Base-by-base conservation (phyloP, 139 green algal species). In the Diplosphaera chodatii region DNA sequence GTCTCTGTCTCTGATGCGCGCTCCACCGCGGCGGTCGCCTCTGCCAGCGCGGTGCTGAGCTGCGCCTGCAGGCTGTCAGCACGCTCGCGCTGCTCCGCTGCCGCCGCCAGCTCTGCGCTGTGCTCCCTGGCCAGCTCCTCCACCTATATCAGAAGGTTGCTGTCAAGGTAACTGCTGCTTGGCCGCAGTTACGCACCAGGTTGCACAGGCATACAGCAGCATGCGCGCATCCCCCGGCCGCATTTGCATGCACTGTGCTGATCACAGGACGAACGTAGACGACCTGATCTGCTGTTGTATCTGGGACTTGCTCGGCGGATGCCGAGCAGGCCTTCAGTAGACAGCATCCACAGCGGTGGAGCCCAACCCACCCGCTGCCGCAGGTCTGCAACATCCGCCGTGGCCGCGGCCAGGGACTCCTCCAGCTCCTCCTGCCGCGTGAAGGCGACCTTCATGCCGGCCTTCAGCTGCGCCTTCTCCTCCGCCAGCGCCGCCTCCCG, bases 21-120 rank as follows among this genome's bases (percentile, higher is more conserved):
- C 72, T 75, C 70, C 37, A 81, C 48, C 62, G 71, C n/a, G 1
- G 65, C 34, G 66, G 88, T 75, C 64, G 84, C 59, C 32, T 76
- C 70, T 4, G 73, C 64, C n/a, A 81, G 75, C 56, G 84, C 71
- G 31, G 75, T 71, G 68, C 87, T 88, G 22, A 92, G 80, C 72
- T 78, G 72, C 55, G 68, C 73, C 73, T 85, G 84, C 75, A 1
- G 71, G 70, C 1, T 71, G 68, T 13, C 76, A 20, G 71, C 80
- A 79, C 2, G 78, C 74, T 13, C 74, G 79, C 25, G 67, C 40
- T 21, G 41, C 63, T 5, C 78, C 66, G 21, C 62, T 41, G 4
- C 55, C 69, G 1, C 73, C 20, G 8, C 13, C 33, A 13, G 13
- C 21, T 64, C 37, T 20, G 64, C 8, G 8, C 4, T 30, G 2